Conservation (phyloP, 2,329 filamentous ascomycete genomes). For the Daldinia sp. region DNA sequence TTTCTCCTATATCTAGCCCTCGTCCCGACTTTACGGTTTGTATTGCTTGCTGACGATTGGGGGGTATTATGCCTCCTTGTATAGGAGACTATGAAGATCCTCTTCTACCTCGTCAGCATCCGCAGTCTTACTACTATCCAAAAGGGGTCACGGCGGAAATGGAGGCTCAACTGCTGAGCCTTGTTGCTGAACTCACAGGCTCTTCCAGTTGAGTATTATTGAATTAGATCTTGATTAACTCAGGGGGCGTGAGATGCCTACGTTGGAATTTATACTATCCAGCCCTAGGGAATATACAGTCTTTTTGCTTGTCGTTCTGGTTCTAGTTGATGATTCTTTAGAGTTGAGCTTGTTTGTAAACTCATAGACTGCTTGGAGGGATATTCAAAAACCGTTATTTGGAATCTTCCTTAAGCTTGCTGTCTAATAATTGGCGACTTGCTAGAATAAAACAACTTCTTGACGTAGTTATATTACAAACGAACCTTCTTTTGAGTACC, state of each 20-base stretch:
- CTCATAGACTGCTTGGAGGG: neutral
- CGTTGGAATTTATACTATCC: neutral
- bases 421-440: neutral
- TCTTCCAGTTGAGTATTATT: conserved; percentile 14
- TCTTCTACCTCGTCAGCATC: conserved; percentile 55
- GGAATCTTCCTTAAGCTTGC: neutral
- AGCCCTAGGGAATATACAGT: neutral
- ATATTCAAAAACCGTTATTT: neutral
- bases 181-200: conserved; percentile 50
- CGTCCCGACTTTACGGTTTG: neutral
- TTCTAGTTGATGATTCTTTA: no score
- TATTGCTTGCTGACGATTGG: neutral
- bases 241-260: no score
- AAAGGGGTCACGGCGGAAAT: conserved; percentile 56
- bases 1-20: neutral
- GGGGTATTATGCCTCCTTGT: neutral
- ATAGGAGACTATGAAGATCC: conserved; percentile 62
- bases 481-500: neutral
- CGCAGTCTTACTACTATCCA: conserved; percentile 53
- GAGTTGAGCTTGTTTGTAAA: neutral
- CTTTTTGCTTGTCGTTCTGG: neutral
- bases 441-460: neutral
- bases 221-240: no score
- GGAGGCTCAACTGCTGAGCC: conserved; percentile 56
- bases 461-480: neutral